These are phyloP conservation scores for Telopea speciosissima DNA, from an alignment of 177 flowering plant species.

Conservation along the genomic window DNA sequence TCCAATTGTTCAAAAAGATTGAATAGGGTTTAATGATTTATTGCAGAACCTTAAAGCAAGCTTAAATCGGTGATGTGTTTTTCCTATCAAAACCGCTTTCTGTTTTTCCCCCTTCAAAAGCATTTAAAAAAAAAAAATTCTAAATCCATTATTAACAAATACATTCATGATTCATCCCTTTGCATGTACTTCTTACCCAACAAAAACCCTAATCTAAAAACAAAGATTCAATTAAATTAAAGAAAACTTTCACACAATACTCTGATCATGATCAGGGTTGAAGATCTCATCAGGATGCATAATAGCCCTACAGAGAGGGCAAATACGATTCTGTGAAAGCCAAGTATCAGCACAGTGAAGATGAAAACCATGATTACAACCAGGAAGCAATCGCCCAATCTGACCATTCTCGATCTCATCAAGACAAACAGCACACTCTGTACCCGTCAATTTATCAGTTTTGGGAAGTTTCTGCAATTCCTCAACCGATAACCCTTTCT, in stretches of 20 bases:
- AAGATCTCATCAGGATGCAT: not conserved
- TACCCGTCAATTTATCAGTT: slow-evolving; percentile 26
- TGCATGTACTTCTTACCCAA: too few species aligned
- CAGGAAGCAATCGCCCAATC: slow-evolving; percentile 51
- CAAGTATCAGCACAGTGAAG: slow-evolving; percentile 57
- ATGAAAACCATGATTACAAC: slow-evolving; percentile 72
- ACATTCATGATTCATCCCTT: too few species aligned
- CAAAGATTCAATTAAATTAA: too few species aligned
- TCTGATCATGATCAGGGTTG: not conserved
- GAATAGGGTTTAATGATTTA: too few species aligned
- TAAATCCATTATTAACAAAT: too few species aligned
- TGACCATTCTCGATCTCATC: slow-evolving; percentile 48
- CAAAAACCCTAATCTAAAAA: not conserved
- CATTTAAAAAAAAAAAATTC: too few species aligned
- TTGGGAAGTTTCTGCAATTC: slow-evolving; percentile 52
- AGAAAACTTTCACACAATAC: too few species aligned
- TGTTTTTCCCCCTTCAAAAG: too few species aligned
- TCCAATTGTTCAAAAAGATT: too few species aligned
- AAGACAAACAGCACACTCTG: slow-evolving; percentile 67
- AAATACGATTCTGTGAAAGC: slow-evolving; percentile 50
- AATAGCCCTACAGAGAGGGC: slow-evolving; percentile 53
- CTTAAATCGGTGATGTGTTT: too few species aligned
- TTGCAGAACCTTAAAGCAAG: too few species aligned
- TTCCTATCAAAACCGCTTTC: too few species aligned
- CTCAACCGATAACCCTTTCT: slow-evolving; percentile 41